Conservation (phyloP, 176 grass and related monocot genomes). For the Lolium multiflorum region DNA sequence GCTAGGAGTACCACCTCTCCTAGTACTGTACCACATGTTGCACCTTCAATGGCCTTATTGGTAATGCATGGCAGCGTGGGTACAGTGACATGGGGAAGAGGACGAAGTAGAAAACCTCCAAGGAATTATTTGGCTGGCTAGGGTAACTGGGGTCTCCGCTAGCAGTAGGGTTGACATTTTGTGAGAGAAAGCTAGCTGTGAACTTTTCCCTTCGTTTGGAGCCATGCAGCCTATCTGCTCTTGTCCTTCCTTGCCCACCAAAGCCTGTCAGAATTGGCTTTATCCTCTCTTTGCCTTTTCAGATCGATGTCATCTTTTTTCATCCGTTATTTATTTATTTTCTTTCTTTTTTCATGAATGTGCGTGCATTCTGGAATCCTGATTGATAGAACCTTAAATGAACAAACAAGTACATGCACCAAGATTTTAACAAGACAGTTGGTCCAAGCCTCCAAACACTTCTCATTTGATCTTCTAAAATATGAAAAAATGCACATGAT, state of each 20-base stretch:
- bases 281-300: slow-evolving; percentile 17
- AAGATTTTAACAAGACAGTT: not conserved
- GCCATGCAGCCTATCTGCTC: slow-evolving; percentile 18
- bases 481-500: not conserved
- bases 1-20: not conserved
- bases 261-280: slow-evolving; percentile 29
- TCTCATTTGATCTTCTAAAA: not conserved
- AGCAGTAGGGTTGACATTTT: slow-evolving; percentile 57
- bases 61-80: slow-evolving; percentile 20
- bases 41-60: slow-evolving; percentile 17
- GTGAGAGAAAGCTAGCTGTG: slow-evolving; percentile 32
- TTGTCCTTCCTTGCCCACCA: slow-evolving; percentile 45
- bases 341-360: not conserved
- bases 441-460: not conserved
- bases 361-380: not conserved
- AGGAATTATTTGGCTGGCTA: slow-evolving; percentile 33
- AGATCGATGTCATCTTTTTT: slow-evolving; percentile 8
- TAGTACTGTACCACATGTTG: slow-evolving; percentile 41
- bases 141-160: not conserved
- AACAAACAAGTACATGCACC: not conserved
- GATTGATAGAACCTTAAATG: not conserved
- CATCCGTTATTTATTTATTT: not conserved
- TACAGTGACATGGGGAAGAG: slow-evolving; percentile 42
- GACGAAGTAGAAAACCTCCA: slow-evolving; percentile 50
- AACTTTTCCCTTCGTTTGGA: slow-evolving; percentile 46